Evolutionary conservation across 1,139 yeast species (phyloP), one percentile per base, ranked within the genome.

Genomic region (Saccharomyces hybrid): DNA sequence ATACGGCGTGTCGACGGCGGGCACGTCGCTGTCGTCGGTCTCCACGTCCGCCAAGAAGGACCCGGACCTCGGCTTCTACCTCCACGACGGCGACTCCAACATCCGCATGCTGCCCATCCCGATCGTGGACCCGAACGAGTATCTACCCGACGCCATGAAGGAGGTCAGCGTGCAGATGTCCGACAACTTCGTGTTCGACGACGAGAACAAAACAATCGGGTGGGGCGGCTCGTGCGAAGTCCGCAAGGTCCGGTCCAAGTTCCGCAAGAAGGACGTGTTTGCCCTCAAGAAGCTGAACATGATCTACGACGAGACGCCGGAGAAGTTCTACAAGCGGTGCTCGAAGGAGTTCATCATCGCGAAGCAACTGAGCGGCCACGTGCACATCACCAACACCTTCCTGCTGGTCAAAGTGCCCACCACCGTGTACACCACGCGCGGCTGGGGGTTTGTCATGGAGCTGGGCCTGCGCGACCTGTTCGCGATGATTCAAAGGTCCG

Each of bases 361-460:
- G 28, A 82, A 78, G 62, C 74, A 73, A 48, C 71, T 82, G 29
- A 70, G 77, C 48, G 69, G 71, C 26, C 73, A 78, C 59, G 74
- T 83, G 52, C 90, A 86, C 68, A 78, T 83, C 28, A 79, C 83
- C 7, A 75, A 75, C 52, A 81, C 84, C 3, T 72, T 75, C 59
- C 80, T 81, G 23, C 64, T 85, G 49, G 72, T 85, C 31, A 76
- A 81, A 55, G 75, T 84, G 42, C 86, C 84, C 56, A 76, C 84
- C 2, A 78, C 81, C 23, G 74, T 76, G 8, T 74, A 71, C 54
- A 69, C 84, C 57, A 76, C 81, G 2, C 73, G 91, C 60, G 86
- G 89, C 2, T 86, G 95, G 95, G 93, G 91, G 3, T 80, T 86
- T 66, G 78, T 84, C 5, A 73, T 86, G 75, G 89, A 85, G 60